phyloP scores from a whole-genome alignment of 441 rosid genomes.

The Metrosideros polymorpha region DNA sequence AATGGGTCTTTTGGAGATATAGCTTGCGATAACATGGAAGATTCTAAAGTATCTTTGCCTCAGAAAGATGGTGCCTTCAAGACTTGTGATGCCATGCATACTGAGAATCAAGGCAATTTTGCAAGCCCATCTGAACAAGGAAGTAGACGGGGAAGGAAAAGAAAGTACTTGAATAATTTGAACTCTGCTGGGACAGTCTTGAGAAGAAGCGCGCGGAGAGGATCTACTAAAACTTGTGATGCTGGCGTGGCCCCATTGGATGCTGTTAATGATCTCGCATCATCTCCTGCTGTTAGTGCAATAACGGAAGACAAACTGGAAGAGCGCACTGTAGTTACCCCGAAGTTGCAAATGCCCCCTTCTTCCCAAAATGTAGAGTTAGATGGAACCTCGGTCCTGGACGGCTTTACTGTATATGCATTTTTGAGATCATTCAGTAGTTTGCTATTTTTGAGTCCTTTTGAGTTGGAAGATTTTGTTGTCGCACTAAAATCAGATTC shows the following conservation, averaged over 20 bases:
- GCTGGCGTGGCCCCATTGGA: constrained; percentile 8
- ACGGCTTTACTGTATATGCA: constrained; percentile 48
- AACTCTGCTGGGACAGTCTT: constrained; percentile 36
- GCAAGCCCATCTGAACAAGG: constrained; percentile 21
- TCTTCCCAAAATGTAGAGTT: constrained; percentile 37
- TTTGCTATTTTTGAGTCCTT: constrained; percentile 60
- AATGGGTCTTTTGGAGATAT: not conserved
- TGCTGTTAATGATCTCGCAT: constrained; percentile 18
- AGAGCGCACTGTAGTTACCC: constrained; percentile 27
- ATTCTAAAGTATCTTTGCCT: not conserved
- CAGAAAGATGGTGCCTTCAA: constrained; percentile 11
- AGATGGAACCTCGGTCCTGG: constrained; percentile 40
- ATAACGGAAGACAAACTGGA: constrained; percentile 47
- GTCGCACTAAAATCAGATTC: constrained; percentile 36
- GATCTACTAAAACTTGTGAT: constrained; percentile 26
- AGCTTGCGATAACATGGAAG: not conserved
- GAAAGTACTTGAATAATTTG: constrained; percentile 28
- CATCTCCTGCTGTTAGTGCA: constrained; percentile 48
- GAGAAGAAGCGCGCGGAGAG: constrained; percentile 87
- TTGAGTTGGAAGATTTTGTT: constrained; percentile 62
- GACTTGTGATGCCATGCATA: constrained; percentile 9
- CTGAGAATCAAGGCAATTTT: constrained; percentile 24
- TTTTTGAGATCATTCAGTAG: constrained; percentile 62
- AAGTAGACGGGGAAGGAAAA: constrained; percentile 44
- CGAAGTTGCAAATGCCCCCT: constrained; percentile 52